Percentiles rank a stretch among this genome's conserved stretches.
Conservation (phyloP, 2,329 filamentous ascomycete species). For the Fusarium gaditjirri region DNA sequence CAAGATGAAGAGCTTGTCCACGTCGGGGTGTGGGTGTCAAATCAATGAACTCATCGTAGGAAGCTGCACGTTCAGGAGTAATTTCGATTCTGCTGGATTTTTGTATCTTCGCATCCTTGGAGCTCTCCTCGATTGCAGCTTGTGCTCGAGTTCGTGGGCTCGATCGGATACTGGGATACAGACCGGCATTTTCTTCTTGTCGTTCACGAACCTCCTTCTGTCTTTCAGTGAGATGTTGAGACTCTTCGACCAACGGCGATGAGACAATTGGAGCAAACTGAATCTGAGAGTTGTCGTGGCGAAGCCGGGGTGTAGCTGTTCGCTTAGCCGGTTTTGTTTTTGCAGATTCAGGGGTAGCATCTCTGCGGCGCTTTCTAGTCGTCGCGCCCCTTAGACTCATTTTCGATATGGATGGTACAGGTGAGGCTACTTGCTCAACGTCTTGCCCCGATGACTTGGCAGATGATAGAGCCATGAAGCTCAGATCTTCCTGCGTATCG, state of each 20-base stretch:
- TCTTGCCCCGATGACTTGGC: conserved; percentile 45
- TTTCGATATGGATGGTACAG: conserved; percentile 28
- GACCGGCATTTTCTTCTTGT: conserved; percentile 71
- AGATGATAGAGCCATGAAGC: conserved; percentile 47
- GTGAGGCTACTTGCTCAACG: conserved; percentile 22
- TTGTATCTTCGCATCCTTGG: conserved; percentile 11
- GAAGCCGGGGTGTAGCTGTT: conserved; percentile 62
- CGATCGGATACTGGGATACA: conserved; percentile 76
- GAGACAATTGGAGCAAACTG: conserved; percentile 77
- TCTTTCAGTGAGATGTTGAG: conserved; percentile 80
- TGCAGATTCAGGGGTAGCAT: conserved; percentile 43
- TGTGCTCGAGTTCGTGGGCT: conserved; percentile 51
- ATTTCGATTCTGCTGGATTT: conserved; percentile 48
- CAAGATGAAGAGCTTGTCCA: conserved; percentile 60
- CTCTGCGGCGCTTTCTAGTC: conserved; percentile 45
- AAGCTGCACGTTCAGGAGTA: conserved; percentile 58
- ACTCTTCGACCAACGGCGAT: conserved; percentile 64
- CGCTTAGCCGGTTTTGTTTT: conserved; percentile 42
- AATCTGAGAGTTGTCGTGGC: conserved; percentile 86
- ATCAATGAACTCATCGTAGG: conserved; percentile 64
- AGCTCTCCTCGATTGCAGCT: conserved; percentile 28
- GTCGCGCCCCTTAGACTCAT: conserved; percentile 35
- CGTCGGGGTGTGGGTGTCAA: conserved; percentile 71
- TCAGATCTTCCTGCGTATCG: conserved; percentile 61
- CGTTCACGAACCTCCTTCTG: conserved; percentile 82